Conservation (phyloP, 1,139 yeast species). For the Blastobotrys elegans region DNA sequence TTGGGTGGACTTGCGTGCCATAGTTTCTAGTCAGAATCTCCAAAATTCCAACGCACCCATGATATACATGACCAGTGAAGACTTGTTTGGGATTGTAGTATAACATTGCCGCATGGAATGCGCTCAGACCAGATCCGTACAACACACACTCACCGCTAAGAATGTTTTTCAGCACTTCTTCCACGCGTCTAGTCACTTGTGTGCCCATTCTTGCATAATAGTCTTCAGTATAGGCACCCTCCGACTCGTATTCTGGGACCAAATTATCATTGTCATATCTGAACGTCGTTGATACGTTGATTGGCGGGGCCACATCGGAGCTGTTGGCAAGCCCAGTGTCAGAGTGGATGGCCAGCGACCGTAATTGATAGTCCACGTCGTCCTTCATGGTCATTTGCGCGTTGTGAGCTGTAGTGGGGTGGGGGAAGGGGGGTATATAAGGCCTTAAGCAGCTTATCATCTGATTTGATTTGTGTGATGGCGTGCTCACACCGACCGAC, state of each 20-base stretch:
- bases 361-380: no score
- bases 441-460: no score
- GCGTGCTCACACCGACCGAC: no score
- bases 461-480: no score
- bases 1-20: constrained; percentile 49
- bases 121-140: constrained; percentile 75
- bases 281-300: constrained; percentile 76
- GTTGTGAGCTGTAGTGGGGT: no score
- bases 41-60: constrained; percentile 73
- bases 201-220: constrained; percentile 69
- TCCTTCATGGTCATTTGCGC: no score
- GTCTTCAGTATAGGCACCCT: constrained; percentile 30
- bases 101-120: constrained; percentile 72
- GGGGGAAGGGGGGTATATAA: no score
- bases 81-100: constrained; percentile 68
- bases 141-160: constrained; percentile 52
- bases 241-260: constrained; percentile 36
- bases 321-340: constrained; percentile 28
- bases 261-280: constrained; percentile 52
- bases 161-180: constrained; percentile 56
- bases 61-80: constrained; percentile 77
- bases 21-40: constrained; percentile 56
- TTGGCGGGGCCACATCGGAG: constrained; percentile 69
- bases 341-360: constrained; percentile 26
- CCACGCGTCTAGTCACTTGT: constrained; percentile 65